Evolutionary conservation across 257 asterid genomes (phyloP).

Genomic region (Przewalskia tangutica): DNA sequence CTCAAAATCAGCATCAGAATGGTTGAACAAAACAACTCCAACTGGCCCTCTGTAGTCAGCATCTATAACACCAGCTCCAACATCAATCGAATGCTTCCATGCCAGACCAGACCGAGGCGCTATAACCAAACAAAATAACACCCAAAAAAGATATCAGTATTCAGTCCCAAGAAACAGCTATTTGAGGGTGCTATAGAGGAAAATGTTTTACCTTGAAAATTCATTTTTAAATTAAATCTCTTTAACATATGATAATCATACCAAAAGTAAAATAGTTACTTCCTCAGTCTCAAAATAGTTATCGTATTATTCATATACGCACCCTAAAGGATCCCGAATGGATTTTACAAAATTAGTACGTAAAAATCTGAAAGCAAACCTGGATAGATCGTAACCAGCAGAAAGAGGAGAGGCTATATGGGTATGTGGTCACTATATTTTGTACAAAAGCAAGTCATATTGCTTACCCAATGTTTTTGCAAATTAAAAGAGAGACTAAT

Average conservation of each 20-base stretch:
- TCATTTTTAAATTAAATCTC: not conserved
- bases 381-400: slow-evolving; percentile 42
- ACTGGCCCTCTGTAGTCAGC: slow-evolving; percentile 57
- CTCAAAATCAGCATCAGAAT: slow-evolving; percentile 32
- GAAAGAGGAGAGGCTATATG: slow-evolving; percentile 11
- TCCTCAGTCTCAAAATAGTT: too few relatives aligned
- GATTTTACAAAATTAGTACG: not conserved
- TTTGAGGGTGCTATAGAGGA: not conserved
- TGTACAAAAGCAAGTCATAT: not conserved
- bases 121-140: not conserved
- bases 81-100: slow-evolving; percentile 80
- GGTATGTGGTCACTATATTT: too few relatives aligned
- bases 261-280: not conserved
- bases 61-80: slow-evolving; percentile 90
- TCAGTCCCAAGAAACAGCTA: not conserved
- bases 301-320: too few relatives aligned
- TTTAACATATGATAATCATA: not conserved
- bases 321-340: not conserved
- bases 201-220: not conserved
- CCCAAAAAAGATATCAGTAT: not conserved
- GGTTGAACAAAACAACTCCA: slow-evolving; percentile 39
- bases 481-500: not conserved
- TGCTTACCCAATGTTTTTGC: not conserved
- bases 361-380: not conserved
- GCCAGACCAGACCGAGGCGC: slow-evolving; percentile 84